A percentile compares a stretch with the other conserved stretches of the same genome.
Conservation (phyloP, 2,329 filamentous ascomycete genomes). For the Colletotrichum salicis region DNA sequence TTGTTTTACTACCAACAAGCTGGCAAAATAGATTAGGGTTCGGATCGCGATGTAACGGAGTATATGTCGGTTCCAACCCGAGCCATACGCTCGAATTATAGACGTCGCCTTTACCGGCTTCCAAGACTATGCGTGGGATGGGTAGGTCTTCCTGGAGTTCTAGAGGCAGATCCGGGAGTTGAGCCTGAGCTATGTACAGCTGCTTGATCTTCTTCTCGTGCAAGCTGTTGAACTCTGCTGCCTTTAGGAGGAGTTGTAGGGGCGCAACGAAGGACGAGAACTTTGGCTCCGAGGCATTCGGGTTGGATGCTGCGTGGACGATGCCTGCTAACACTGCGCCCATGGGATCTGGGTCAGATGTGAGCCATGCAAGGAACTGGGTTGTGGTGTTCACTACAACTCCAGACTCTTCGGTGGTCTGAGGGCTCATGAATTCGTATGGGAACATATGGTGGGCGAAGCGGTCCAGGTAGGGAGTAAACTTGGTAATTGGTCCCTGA, state of each 20-base stretch:
- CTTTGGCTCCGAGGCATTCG: constrained; percentile 39
- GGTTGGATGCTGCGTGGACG: constrained; percentile 42
- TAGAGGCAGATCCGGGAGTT: constrained; percentile 74
- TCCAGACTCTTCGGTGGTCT: constrained; percentile 29
- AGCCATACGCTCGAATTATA: constrained; percentile 91
- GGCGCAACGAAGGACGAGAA: constrained; percentile 71
- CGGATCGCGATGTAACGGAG: constrained; percentile 90
- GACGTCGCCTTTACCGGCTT: constrained; percentile 81
- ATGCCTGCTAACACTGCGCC: constrained; percentile 47
- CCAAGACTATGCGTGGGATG: constrained; percentile 70
- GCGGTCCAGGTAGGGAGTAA: constrained; percentile 36
- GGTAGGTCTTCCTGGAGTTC: constrained; percentile 73
- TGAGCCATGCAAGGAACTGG: constrained; percentile 34
- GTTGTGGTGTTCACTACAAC: constrained; percentile 7
- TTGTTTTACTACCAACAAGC: constrained; percentile 75
- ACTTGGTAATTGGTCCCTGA: neutral
- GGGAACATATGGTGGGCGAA: constrained; percentile 39
- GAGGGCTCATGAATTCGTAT: constrained; percentile 43
- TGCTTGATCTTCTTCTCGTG: constrained; percentile 41
- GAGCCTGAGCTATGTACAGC: constrained; percentile 90
- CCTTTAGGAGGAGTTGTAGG: constrained; percentile 72
- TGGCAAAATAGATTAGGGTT: constrained; percentile 95
- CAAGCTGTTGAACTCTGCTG: constrained; percentile 57
- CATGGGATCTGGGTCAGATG: constrained; percentile 36
- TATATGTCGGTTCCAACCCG: constrained; percentile 86